These are phyloP conservation scores for Prunus yedoensis DNA, from an alignment of 331 rosid genomes.

Conservation along the genomic window DNA sequence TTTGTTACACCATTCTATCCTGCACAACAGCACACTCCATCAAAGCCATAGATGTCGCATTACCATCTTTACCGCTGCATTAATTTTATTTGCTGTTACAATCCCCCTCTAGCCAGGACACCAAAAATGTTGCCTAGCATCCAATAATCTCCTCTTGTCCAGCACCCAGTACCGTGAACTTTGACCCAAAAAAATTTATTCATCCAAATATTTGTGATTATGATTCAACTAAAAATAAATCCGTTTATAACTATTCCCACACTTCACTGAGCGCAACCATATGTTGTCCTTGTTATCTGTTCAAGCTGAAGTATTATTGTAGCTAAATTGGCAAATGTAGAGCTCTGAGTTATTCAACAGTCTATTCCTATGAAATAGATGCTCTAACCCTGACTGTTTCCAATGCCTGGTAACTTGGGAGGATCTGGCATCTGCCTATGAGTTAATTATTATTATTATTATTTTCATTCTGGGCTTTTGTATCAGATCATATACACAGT, in stretches of 20 bases:
- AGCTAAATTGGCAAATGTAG: neutral
- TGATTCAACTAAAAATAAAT: neutral
- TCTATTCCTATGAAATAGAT: too few relatives aligned
- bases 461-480: conserved; percentile 1
- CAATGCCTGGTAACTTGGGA: neutral
- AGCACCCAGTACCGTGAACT: neutral
- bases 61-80: neutral
- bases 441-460: neutral
- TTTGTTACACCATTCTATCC: neutral
- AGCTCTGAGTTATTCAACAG: too few relatives aligned
- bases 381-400: neutral
- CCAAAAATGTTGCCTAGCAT: conserved; percentile 9
- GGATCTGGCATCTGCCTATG: neutral
- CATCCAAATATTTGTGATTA: neutral
- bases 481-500: conserved; percentile 70
- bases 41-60: neutral
- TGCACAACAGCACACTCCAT: neutral
- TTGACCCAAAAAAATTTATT: neutral
- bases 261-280: neutral
- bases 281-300: neutral
- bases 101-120: neutral
- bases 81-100: neutral
- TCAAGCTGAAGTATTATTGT: neutral
- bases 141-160: conserved; percentile 1
- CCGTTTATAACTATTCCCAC: neutral